Percentiles rank a stretch among this genome's conserved stretches.
These are phyloP conservation scores for Linnemannia elongata DNA, from an alignment of 192 early-diverging fungal species.

Conservation along the genomic window DNA sequence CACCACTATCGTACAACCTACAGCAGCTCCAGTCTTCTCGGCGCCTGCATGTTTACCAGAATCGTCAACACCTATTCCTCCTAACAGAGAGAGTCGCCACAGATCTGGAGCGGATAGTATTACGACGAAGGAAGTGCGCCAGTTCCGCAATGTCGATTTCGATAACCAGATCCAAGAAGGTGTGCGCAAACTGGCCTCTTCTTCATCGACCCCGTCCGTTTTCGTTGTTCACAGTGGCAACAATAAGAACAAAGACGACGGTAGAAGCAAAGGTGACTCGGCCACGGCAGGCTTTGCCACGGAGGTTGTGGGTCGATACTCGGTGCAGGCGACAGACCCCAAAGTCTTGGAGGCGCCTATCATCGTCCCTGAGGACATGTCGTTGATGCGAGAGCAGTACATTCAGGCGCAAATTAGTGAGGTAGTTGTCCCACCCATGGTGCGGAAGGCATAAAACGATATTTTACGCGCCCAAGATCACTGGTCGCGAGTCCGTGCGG, in stretches of 20 bases:
- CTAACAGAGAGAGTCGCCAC: neutral
- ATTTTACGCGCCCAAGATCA: too few species aligned
- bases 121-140: neutral
- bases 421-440: conserved; percentile 40
- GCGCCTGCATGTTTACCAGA: neutral
- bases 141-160: conserved; percentile 35
- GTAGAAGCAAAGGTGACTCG: too few species aligned
- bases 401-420: conserved; percentile 20
- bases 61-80: neutral
- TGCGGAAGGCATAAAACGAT: neutral
- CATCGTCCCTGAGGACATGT: conserved; percentile 37
- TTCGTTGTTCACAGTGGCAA: neutral
- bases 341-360: conserved; percentile 43
- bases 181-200: conserved; percentile 18
- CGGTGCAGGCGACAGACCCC: conserved; percentile 31
- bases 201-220: neutral
- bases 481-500: too few species aligned
- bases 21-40: neutral
- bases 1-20: neutral
- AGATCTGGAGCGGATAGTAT: neutral
- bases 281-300: neutral
- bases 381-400: conserved; percentile 21
- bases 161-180: conserved; percentile 39
- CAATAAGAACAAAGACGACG: neutral
- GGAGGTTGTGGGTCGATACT: neutral